Evolutionary conservation across 192 early-diverging fungal genomes (phyloP), one percentile per base, ranked within the genome.

Genomic region (Polychytrium aggregatum): DNA sequence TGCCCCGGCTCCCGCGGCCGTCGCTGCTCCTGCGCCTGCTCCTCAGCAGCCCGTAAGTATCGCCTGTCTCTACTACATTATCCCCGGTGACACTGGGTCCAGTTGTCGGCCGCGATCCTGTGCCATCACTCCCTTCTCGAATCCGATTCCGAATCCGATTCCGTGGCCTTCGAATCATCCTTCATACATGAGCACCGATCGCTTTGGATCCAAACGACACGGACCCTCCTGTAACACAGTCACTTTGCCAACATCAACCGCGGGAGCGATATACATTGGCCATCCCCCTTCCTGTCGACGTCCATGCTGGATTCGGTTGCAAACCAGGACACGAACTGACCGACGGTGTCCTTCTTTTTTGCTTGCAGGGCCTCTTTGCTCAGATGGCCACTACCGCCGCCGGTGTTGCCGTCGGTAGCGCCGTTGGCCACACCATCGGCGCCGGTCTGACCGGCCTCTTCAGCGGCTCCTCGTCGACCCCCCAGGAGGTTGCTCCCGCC

Each of bases 341-440:
- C 25, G 24, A 16, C 38, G 21, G 24, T 31, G 10, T 13, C n/a
- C 18, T 34, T 41, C 1, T 34, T 37, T 43, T 35, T 26, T 33
- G 28, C 31, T 18, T 39, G 14, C 41, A 55, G 44, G 34, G 82
- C 34, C 50, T 88, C 53, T 82, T 84, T 55, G 79, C 77, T 29
- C 79, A 91, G 68, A 90, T 92, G 86, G 91, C 87, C n/a, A 71
- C 87, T 14, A 92, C 91, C 20, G 91, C 88, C 46, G 91, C 85
- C 37, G 88, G 88, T 70, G 88, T 89, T 37, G 91, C 88, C 52
- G 83, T 94, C n/a, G 91, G 88, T 42, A 82, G 79, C 44, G 84
- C 84, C 37, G 74, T 53, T 26, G 63, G 68, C 1, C 68, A 71
- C 64, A 70, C 68, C n/a, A 43, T 70, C 41, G 68, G 63, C 31